Conservation (phyloP, 805 yeast species). For the Debaryomyces tyrocola region DNA sequence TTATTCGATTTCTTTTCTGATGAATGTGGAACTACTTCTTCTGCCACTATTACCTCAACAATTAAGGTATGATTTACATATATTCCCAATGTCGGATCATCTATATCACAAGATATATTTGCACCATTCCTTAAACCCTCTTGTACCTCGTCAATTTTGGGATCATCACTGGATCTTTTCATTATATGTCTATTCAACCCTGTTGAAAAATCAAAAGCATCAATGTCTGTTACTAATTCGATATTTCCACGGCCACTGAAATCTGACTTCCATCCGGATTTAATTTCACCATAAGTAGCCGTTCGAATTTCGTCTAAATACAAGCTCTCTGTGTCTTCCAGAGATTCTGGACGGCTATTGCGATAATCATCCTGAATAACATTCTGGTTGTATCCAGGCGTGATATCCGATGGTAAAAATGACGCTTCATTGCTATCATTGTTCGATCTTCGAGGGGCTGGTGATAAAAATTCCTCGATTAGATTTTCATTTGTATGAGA, state of each 20-base stretch:
- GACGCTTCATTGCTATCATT: constrained; percentile 1
- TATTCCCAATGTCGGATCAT: constrained; percentile 78
- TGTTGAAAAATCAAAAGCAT: constrained; percentile 58
- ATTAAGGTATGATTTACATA: constrained; percentile 73
- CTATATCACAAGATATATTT: constrained; percentile 75
- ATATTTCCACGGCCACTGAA: constrained; percentile 75
- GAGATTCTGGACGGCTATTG: neutral
- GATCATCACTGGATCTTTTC: constrained; percentile 41
- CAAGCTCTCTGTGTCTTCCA: constrained; percentile 21
- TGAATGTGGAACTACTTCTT: constrained; percentile 60
- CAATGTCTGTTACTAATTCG: constrained; percentile 73
- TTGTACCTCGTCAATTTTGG: constrained; percentile 21
- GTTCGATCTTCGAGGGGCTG: neutral
- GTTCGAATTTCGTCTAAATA: constrained; percentile 74
- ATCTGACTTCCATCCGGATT: constrained; percentile 95
- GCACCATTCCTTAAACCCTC: constrained; percentile 37
- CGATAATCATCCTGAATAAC: neutral
- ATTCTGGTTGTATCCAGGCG: neutral
- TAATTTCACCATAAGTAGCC: constrained; percentile 76
- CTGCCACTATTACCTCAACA: constrained; percentile 92
- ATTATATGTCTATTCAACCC: constrained; percentile 48
- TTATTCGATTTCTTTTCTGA: constrained; percentile 11
- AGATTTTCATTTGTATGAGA: neutral
- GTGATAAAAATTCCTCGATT: constrained; percentile 1
- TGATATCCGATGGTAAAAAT: neutral